Conservation (phyloP, 192 early-diverging fungal species). For the Coemansia reversa region DNA sequence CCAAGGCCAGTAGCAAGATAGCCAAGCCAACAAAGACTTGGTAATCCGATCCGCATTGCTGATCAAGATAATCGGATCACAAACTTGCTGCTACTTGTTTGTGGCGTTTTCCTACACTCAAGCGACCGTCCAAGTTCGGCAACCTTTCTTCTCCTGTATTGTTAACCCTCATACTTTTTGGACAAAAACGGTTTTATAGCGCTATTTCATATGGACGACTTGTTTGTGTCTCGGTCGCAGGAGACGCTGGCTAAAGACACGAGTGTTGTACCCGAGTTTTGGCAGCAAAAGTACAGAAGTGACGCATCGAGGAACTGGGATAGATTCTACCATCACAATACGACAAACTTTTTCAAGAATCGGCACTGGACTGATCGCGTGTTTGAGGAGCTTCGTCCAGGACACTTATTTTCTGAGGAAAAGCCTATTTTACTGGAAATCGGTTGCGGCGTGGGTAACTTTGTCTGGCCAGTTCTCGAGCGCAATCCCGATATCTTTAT, state of each 20-base stretch:
- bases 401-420: slow-evolving; percentile 27
- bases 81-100: neutral
- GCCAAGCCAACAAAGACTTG: too few species aligned
- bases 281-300: slow-evolving; percentile 76
- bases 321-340: slow-evolving; percentile 79
- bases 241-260: slow-evolving; percentile 62
- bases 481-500: slow-evolving; percentile 81
- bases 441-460: slow-evolving; percentile 97
- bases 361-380: slow-evolving; percentile 93
- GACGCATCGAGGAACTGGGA: slow-evolving; percentile 81
- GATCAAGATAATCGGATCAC: neutral
- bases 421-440: slow-evolving; percentile 73
- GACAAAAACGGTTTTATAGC: neutral
- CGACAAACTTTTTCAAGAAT: slow-evolving; percentile 94
- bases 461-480: slow-evolving; percentile 88
- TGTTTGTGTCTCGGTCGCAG: slow-evolving; percentile 59
- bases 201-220: slow-evolving; percentile 40
- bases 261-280: slow-evolving; percentile 68
- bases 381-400: slow-evolving; percentile 79
- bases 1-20: too few species aligned
- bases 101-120: neutral
- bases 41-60: neutral
- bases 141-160: slow-evolving; percentile 2
- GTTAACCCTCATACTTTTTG: neutral
- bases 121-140: neutral